Evolutionary conservation across 768 basidiomycete genomes (phyloP).

Genomic region (Gymnopilus dilepis): DNA sequence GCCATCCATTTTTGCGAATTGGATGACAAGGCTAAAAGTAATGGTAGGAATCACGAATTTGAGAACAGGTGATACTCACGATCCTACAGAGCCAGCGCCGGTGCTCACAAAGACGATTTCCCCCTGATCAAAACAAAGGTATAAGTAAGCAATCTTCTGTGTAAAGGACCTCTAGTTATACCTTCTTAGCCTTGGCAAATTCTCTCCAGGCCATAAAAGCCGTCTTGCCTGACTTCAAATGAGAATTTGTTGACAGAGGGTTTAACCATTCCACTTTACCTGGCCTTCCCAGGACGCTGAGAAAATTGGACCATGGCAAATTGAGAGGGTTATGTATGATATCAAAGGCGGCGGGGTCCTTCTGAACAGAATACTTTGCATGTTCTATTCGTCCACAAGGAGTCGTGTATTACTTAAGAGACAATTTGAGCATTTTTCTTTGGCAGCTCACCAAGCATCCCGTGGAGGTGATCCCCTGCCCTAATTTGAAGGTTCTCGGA

Average conservation of each 20-base stretch:
- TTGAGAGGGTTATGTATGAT: constrained; percentile 46
- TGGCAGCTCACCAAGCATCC: constrained; percentile 30
- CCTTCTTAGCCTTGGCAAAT: constrained; percentile 43
- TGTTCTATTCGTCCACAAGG: constrained; percentile 41
- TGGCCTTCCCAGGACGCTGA: constrained; percentile 61
- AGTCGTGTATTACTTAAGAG: not conserved
- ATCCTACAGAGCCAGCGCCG: constrained; percentile 62
- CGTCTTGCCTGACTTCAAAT: constrained; percentile 37
- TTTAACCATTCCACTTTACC: constrained; percentile 35
- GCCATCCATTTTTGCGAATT: constrained; percentile 56
- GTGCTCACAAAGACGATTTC: constrained; percentile 47
- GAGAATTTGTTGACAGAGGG: not conserved
- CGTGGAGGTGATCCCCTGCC: constrained; percentile 48
- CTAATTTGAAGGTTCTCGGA: constrained; percentile 41
- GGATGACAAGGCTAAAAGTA: constrained; percentile 46
- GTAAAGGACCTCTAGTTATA: too few species aligned
- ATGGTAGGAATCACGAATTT: not conserved
- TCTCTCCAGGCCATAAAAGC: constrained; percentile 48
- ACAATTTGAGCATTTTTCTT: too few species aligned
- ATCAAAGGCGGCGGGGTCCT: constrained; percentile 23
- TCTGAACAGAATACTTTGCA: constrained; percentile 44
- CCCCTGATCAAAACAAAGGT: constrained; percentile 32
- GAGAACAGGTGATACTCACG: constrained; percentile 40
- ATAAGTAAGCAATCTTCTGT: too few species aligned
- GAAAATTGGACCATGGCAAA: constrained; percentile 53